phyloP scores from a whole-genome alignment of 192 early-diverging fungal genomes.

The Podila epicladia region DNA sequence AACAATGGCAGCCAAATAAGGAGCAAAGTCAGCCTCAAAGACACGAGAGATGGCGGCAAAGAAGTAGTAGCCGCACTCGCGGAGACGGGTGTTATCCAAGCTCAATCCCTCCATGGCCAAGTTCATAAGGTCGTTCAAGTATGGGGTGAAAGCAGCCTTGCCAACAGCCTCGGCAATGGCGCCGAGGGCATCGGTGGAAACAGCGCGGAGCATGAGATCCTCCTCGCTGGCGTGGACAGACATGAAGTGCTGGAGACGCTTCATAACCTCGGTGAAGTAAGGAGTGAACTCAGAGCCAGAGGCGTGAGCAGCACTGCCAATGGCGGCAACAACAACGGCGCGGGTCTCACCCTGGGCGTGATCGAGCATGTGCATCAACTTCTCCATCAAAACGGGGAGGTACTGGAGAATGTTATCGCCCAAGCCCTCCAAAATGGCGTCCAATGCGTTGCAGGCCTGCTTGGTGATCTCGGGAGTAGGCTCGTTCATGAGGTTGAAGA shows the following conservation, averaged over 20 bases:
- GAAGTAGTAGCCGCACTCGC: slow-evolving; percentile 89
- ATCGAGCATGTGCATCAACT: slow-evolving; percentile 81
- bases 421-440: slow-evolving; percentile 88
- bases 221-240: slow-evolving; percentile 72
- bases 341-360: slow-evolving; percentile 73
- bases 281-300: slow-evolving; percentile 74
- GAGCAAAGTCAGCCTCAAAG: slow-evolving; percentile 85
- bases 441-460: slow-evolving; percentile 85
- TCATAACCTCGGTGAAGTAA: slow-evolving; percentile 81
- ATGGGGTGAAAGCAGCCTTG: slow-evolving; percentile 80
- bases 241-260: slow-evolving; percentile 79
- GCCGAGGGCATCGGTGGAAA: slow-evolving; percentile 88
- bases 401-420: slow-evolving; percentile 86
- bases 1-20: slow-evolving; percentile 78
- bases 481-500: slow-evolving; percentile 88
- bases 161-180: slow-evolving; percentile 93
- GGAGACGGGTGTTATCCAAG: slow-evolving; percentile 75
- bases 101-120: slow-evolving; percentile 83
- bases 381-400: slow-evolving; percentile 84
- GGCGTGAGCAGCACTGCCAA: slow-evolving; percentile 93
- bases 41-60: slow-evolving; percentile 85
- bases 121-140: slow-evolving; percentile 78
- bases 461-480: slow-evolving; percentile 75
- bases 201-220: slow-evolving; percentile 80
- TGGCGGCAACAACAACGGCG: slow-evolving; percentile 82